Base-by-base conservation (phyloP, 163 green algal genomes). In the Chlamydomonas reinhardtii region DNA sequence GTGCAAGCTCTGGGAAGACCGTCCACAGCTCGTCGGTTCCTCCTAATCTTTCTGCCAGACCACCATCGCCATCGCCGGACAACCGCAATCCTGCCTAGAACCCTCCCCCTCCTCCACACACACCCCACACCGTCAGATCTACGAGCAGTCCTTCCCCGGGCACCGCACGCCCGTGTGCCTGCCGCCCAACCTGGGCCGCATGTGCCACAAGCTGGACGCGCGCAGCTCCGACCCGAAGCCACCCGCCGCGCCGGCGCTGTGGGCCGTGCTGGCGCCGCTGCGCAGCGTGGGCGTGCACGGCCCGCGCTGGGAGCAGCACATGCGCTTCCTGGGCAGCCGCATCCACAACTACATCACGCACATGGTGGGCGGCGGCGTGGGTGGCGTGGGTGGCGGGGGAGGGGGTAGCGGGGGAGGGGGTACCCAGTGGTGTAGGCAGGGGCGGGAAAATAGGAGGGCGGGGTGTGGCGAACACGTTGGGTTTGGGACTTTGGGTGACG, bases 231-330 rank as follows among this genome's bases (percentile, higher is more conserved):
- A 64, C 43, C 48, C 54, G n/a, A 16, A 31, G 34, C 43, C 31
- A 15, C n/a, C 56, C 61, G 25, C 24, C 61, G 61, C 61, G 61
- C 74, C 74, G 4, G 74, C 74, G 32, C 74, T 82, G 56, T 82
- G 74, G 74, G 32, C 34, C 31, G 31, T 82, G 29, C 34, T 72
- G n/a, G 56, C 71, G 56, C 74, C 74, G 20, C 32, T 73, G 27
- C 74, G 74, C 59, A 61, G 59, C 74, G 59, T 48, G 20, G 74
- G 74, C 27, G 25, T 82, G 3, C 71, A 62, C 74, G 74, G 59
- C 20, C 59, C 74, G 6, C 56, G 56, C 74, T 82, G 74, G 74
- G 74, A 82, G 59, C 68, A 82, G n/a, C 56, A 72, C 74, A 62
- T 25, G 2, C 74, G 74, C 14, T 61, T 73, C 4, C 25, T 61